Evolutionary conservation across 2,329 filamentous ascomycete genomes (phyloP), one percentile per base, ranked within the genome.

Genomic region (Aspergillus uvarum): DNA sequence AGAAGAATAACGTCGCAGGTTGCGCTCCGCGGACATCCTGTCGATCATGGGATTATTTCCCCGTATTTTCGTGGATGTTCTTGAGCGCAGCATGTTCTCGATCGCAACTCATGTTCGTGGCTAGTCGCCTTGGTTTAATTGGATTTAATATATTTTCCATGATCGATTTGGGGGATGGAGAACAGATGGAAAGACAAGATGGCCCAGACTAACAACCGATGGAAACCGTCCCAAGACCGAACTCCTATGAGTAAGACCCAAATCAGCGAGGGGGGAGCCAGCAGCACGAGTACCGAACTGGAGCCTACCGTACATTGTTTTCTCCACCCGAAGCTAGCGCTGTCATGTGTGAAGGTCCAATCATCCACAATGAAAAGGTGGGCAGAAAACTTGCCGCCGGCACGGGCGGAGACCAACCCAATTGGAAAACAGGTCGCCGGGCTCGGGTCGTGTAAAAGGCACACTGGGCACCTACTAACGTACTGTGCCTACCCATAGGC

Each of bases 301-400:
- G 38, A 44, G 8, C 38, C 16, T 19, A 2, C 5, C 38, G 5
- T 19, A 2, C 5, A 44, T 19, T 16, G 38, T 44, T 59, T 51
- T 56, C 59, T 56, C 62, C 58, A 59, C 59, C 53, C 55, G 56
- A 44, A 19, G 16, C 51, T 56, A 60, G 60, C 58, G 59, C 64
- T 66, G 64, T 64, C 64, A 64, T 59, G 58, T 52, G 48, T 44
- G 29, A 12, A 24, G 31, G 51, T 29, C 59, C 56, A 61, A 62
- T 57, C 52, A 54, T 42, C 24, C 47, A 49, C 42, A 44, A 51
- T 48, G 38, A 56, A 48, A 58, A 11, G 32, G 51, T 44, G 53
- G 53, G 8, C 31, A 44, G 16, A 44, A 16, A 44, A 44, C 5
- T 44, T 44, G 38, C 38, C 38, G 51, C 51, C 59, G 60, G 62